A percentile compares a stretch with the other conserved stretches of the same genome.
phyloP scores from a whole-genome alignment of 2,329 filamentous ascomycete genomes.

The Rosellinia necatrix region DNA sequence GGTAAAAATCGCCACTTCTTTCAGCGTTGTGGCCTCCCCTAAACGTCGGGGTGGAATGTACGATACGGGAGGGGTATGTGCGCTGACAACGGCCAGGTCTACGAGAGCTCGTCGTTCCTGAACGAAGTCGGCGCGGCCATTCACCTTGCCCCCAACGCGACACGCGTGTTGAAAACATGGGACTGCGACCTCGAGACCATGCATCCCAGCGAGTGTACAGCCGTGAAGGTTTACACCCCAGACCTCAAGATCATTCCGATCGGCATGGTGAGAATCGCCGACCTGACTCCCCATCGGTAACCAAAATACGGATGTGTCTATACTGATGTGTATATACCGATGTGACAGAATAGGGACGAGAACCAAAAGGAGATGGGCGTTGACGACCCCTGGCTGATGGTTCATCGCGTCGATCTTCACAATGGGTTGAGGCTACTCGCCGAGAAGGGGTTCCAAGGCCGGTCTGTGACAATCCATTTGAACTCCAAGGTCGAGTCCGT shows the following conservation, averaged over 20 bases:
- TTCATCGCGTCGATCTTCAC: slow-evolving; percentile 23
- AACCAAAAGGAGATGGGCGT: slow-evolving; percentile 4
- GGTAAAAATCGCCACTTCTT: slow-evolving; percentile 4
- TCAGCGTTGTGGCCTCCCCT: neutral
- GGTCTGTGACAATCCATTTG: slow-evolving; percentile 20
- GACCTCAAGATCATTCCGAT: neutral
- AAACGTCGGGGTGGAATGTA: neutral
- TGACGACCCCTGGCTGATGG: slow-evolving; percentile 14
- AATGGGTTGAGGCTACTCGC: slow-evolving; percentile 10
- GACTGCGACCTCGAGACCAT: slow-evolving; percentile 14
- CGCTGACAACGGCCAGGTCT: slow-evolving; percentile 15
- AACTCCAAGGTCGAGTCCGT: slow-evolving; percentile 22
- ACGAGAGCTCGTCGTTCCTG: slow-evolving; percentile 21
- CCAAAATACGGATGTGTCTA: too few relatives aligned
- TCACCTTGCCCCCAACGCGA: slow-evolving; percentile 19
- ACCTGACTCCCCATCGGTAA: too few relatives aligned
- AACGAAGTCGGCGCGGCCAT: slow-evolving; percentile 26
- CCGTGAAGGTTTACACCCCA: neutral
- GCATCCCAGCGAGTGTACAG: slow-evolving; percentile 5
- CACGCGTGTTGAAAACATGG: slow-evolving; percentile 15
- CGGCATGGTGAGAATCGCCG: neutral
- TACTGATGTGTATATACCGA: neutral
- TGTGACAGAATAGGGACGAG: slow-evolving; percentile 6
- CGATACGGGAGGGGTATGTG: neutral
- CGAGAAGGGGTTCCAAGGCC: slow-evolving; percentile 12